Percentiles rank a stretch among this genome's conserved stretches.
phyloP scores from a whole-genome alignment of 352 stramenopile genomes.

The Halophytophthora polymorphica region DNA sequence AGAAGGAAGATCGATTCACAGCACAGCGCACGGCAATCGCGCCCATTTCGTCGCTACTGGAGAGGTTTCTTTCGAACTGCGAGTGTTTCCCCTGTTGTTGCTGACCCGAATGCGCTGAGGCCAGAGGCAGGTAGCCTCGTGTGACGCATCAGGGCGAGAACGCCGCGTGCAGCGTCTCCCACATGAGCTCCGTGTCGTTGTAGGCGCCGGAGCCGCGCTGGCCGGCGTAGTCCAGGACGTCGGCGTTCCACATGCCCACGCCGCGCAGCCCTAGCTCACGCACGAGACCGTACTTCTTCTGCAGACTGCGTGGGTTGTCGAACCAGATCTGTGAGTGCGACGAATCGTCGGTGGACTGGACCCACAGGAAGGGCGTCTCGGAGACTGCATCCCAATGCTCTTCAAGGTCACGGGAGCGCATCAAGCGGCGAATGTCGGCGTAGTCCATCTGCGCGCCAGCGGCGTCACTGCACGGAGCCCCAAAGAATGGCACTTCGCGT shows the following conservation, averaged over 20 bases:
- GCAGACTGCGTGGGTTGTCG: slow-evolving; percentile 61
- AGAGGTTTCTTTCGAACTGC: too few relatives aligned
- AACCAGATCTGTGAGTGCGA: slow-evolving; percentile 64
- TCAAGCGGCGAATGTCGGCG: slow-evolving; percentile 39
- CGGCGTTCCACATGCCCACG: slow-evolving; percentile 82
- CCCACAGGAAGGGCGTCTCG: slow-evolving; percentile 50
- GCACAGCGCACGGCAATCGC: too few relatives aligned
- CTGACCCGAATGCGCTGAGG: background rate
- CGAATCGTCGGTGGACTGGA: slow-evolving; percentile 7
- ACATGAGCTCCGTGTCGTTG: slow-evolving; percentile 53
- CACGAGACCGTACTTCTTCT: slow-evolving; percentile 56
- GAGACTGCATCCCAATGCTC: slow-evolving; percentile 55
- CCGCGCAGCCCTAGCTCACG: slow-evolving; percentile 45
- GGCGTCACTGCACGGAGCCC: slow-evolving; percentile 74
- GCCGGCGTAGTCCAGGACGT: slow-evolving; percentile 60
- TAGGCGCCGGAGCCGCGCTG: slow-evolving; percentile 1
- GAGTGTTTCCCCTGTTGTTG: background rate
- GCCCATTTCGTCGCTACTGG: too few relatives aligned
- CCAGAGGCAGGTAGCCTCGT: background rate
- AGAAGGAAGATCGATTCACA: too few relatives aligned
- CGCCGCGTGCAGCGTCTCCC: slow-evolving; percentile 38
- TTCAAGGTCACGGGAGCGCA: slow-evolving; percentile 18
- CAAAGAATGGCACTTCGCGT: slow-evolving; percentile 53
- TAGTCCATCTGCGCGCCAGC: slow-evolving; percentile 64
- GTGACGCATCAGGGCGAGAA: slow-evolving; percentile 5